Base-by-base conservation (phyloP, 2,329 filamentous ascomycete genomes). In the Phoma sp. region DNA sequence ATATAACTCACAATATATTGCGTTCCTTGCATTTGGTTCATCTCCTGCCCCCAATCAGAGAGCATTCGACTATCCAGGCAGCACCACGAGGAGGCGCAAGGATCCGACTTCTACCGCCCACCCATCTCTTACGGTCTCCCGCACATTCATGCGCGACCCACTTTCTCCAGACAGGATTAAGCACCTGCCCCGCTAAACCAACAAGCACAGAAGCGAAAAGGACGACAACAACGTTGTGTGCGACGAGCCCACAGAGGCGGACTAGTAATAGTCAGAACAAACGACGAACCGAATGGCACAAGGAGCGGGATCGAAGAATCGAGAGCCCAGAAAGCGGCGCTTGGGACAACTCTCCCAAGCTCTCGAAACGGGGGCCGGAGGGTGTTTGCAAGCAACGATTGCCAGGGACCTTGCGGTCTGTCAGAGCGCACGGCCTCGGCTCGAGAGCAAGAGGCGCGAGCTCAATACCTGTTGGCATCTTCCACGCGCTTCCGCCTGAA, bases 21-120 rank as follows among this genome's bases (percentile, higher is more conserved):
- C 67, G 67, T 70, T 62, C 64, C 67, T 65, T 66, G 68, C 69
- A 72, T 73, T 61, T 70, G 56, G 69, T 70, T 73, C 64, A 59
- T 69, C 66, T 65, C 52, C 49, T 53, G 34, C 49, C 46, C 21
- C 18, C 33, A 15, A 36, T 18, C 3, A 28, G 42, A 29, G 49
- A 29, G 34, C 37, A 32, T 47, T 59, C 60, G 60, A 69, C 62
- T 71, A 68, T 71, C 68, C 69, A 72, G 69, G 63, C 59, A 59
- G 67, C 66, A 73, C 69, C 67, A 62, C 69, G 67, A 57, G 69
- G 68, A 73, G 67, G 69, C 68, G 69, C 69, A 69, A 67, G 69
- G 67, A 62, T 72, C 68, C 69, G 68, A 68, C 67, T 70, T 72
- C 65, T 68, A 59, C 65, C 66, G 60, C 67, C 68, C 68, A 37